Base-by-base conservation (phyloP, 345 rosid genomes). In the Firmiana major region DNA sequence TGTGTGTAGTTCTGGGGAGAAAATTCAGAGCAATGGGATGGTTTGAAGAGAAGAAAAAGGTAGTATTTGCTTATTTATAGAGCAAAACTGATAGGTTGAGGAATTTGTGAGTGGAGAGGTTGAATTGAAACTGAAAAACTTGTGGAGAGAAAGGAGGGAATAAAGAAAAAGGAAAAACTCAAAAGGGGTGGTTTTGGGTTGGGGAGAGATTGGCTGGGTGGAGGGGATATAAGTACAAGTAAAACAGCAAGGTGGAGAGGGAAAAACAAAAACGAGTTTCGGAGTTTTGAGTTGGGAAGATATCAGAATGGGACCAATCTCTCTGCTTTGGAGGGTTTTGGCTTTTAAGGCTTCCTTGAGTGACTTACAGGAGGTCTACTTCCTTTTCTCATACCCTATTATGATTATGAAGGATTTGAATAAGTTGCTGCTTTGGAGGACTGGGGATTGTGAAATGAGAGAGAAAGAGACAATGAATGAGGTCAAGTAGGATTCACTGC, bases 221-320 rank as follows among this genome's bases (percentile, higher is more conserved):
- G n/a, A 12, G 6, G 19, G 54, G 63, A n/a, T 26, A 26, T 36
- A 78, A 77, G 81, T 67, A 80, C 75, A 82, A 82, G 83, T 63
- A 76, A 75, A 70, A 77, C 63, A 51, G 1, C 55, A 16, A 51
- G 53, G 17, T 48, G 53, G 53, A 40, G 51, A 49, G 36, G 71
- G 55, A 49, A 78, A 51, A 17, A 62, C 75, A 67, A 77, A 81
- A 79, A 48, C 71, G 51, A n/a, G 0, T 68, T 78, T 70, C 75
- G 86, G 84, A 62, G 59, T 53, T n/a, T 15, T 46, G 78, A 69
- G 86, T 24, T 48, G 63, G 49, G 66, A 67, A 74, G 71, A 76
- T 58, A 84, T 75, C 79, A 77, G 83, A 54, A 71, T 55, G 83
- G 85, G 85, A 42, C 86, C 89, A 19, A 53, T 38, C 40, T 24